Base-by-base conservation (phyloP, 2,329 filamentous ascomycete species). In the Botrytis porri region DNA sequence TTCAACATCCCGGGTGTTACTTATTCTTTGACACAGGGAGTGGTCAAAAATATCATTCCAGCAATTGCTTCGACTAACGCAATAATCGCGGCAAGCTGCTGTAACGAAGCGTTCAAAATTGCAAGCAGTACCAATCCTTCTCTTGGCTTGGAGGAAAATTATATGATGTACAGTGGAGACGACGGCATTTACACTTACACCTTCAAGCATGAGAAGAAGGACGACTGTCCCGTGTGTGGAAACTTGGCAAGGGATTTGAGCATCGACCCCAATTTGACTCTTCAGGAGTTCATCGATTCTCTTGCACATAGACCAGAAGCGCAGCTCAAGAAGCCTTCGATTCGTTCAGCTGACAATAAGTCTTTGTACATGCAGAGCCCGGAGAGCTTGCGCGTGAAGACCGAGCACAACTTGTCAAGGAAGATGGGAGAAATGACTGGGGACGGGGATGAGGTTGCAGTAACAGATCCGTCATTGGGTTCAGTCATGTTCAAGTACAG, bases 101-200 rank as follows among this genome's bases (percentile, higher is more conserved):
- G 96, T 83, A 98, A 97, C 77, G 96, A 99, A 83, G 95, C 95
- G 2, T 90, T 98, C 84, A 99, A 99, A 84, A 93, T 99, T 75
- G 93, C 92, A 60, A 97, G 93, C 22, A 89, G 87, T 66, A 89
- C 91, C 54, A 96, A 95, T 45, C 94, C 95, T 0, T 91, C 90
- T 76, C 86, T 99, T 25, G 93, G 92, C 20, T 86, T 89, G 75
- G 90, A 92, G 62, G 92, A 92, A 72, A 97, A 97, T 82, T 99
- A 99, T 84, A 98, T 98, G 95, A 97, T 98, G 93, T 99, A 99
- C 82, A 97, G 94, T 20, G 96, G 97, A 64, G 95, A 98, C 80
- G 95, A 97, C 80, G 89, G 92, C 77, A 92, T 99, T 77, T 99
- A 99, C 84, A 99, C 96, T 0, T 98, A 97, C 83, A 99, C 96